Evolutionary conservation across 495 filamentous ascomycete genomes (phyloP), one percentile per base, ranked within the genome.

Genomic region (Neurospora sublineolata): DNA sequence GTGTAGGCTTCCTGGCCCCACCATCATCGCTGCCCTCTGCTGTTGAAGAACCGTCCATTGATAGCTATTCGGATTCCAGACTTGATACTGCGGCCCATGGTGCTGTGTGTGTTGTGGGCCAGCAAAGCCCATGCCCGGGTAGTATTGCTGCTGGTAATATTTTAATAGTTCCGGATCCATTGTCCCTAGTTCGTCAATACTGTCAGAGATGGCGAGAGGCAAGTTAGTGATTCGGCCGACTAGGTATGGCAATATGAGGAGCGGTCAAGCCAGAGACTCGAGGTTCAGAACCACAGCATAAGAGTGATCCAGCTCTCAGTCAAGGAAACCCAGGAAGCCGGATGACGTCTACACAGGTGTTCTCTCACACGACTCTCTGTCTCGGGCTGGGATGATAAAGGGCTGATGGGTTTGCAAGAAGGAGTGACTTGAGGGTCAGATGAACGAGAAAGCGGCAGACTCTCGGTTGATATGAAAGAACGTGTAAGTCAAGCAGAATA

Each of bases 391-490:
- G 67, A 68, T 68, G 67, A 20, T 40, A 52, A 37, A 41, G 38
- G 16, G 38, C 36, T 58, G 68, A 36, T 70, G 44, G 69, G 69
- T 68, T 37, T 67, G 71, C 69, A 68, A 68, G 67, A 84, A 85
- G 74, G 83, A 85, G 79, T 67, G 82, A 85, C 83, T 84, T 84
- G 76, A 73, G 73, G 80, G 80, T 82, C 70, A 80, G 82, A 75
- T 73, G 70, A 68, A 44, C 67, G 68, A 73, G 71, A 72, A 33
- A 36, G 44, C 20, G 70, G 72, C 41, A 68, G 72, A 52, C 72
- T 72, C 72, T 68, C 33, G 60, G 68, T 69, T 72, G 70, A 67
- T 72, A 71, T 76, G 74, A 79, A 79, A 77, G 79, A 79, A 71
- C 69, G 79, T 78, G 75, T 79, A 76, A 76, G 72, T 74, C 71